phyloP scores from a whole-genome alignment of 2,329 filamentous ascomycete genomes.

The Metarhizium anisopliae region DNA sequence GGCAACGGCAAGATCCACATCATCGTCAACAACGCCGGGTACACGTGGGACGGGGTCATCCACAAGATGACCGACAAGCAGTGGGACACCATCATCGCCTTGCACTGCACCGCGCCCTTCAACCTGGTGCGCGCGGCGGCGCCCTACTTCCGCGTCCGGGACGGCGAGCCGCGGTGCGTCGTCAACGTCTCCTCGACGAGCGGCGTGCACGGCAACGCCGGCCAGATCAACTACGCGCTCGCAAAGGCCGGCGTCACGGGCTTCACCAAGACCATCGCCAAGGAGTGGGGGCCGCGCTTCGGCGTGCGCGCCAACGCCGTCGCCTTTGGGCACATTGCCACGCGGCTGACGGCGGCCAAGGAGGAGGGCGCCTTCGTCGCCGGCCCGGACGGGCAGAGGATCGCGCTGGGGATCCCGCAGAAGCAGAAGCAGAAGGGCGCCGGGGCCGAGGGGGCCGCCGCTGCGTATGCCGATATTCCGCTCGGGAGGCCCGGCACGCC shows the following conservation, averaged over 20 bases:
- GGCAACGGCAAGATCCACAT: slow-evolving; percentile 83
- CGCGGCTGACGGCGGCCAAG: slow-evolving; percentile 73
- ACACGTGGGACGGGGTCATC: slow-evolving; percentile 88
- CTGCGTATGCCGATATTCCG: slow-evolving; percentile 61
- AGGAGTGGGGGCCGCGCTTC: slow-evolving; percentile 81
- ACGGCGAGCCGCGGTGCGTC: slow-evolving; percentile 68
- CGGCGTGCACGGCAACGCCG: slow-evolving; percentile 78
- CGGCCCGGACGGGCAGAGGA: slow-evolving; percentile 65
- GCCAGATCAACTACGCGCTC: slow-evolving; percentile 82
- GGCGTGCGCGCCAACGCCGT: slow-evolving; percentile 78
- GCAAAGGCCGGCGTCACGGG: slow-evolving; percentile 80
- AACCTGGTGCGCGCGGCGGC: slow-evolving; percentile 71
- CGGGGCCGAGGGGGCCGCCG: slow-evolving; percentile 25
- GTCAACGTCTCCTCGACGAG: slow-evolving; percentile 79
- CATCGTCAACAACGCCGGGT: slow-evolving; percentile 86
- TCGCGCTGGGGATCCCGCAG: slow-evolving; percentile 64
- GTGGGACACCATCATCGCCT: slow-evolving; percentile 78
- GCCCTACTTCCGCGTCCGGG: slow-evolving; percentile 80
- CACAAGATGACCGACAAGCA: slow-evolving; percentile 90
- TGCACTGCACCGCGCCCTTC: slow-evolving; percentile 83
- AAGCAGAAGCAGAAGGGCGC: slow-evolving; percentile 44
- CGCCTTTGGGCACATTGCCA: slow-evolving; percentile 75
- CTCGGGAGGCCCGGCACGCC: slow-evolving; percentile 68
- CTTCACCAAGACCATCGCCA: slow-evolving; percentile 81
- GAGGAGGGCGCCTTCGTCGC: slow-evolving; percentile 74